Conservation (phyloP, 2,329 filamentous ascomycete genomes). For the Penicillium sp. region DNA sequence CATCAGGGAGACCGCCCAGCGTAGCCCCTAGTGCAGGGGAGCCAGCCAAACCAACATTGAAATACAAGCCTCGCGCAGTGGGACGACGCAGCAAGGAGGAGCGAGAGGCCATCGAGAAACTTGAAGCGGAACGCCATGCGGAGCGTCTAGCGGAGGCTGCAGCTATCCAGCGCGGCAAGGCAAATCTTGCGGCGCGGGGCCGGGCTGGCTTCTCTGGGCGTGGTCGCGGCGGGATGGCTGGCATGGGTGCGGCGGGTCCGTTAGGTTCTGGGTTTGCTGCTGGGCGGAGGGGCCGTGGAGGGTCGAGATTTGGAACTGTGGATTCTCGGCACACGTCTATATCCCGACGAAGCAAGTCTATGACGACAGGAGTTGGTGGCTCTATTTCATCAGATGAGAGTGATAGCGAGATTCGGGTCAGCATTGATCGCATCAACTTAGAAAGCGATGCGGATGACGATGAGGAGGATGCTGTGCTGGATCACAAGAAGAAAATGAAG, state of each 20-base stretch:
- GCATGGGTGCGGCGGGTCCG: slow-evolving; percentile 34
- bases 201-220: slow-evolving; percentile 34
- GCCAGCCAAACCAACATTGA: slow-evolving; percentile 44
- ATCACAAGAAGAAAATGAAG: slow-evolving; percentile 40
- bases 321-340: slow-evolving; percentile 35
- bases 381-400: slow-evolving; percentile 52
- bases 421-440: slow-evolving; percentile 63
- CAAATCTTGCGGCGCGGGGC: slow-evolving; percentile 27
- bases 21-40: slow-evolving; percentile 30
- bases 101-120: slow-evolving; percentile 48
- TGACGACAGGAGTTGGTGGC: slow-evolving; percentile 27
- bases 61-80: slow-evolving; percentile 49
- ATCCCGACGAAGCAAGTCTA: slow-evolving; percentile 36
- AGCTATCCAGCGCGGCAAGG: slow-evolving; percentile 40
- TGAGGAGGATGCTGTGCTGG: slow-evolving; percentile 28
- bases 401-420: slow-evolving; percentile 52
- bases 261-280: slow-evolving; percentile 32
- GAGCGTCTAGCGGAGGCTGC: slow-evolving; percentile 47
- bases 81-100: slow-evolving; percentile 51
- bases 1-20: slow-evolving; percentile 1
- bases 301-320: slow-evolving; percentile 27
- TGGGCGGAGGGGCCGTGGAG: slow-evolving; percentile 30
- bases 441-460: slow-evolving; percentile 58
- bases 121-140: slow-evolving; percentile 47
- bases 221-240: slow-evolving; percentile 34